These are phyloP conservation scores for Magnusiomyces tetraspermus DNA, from an alignment of 1,139 yeast species.

Conservation along the genomic window DNA sequence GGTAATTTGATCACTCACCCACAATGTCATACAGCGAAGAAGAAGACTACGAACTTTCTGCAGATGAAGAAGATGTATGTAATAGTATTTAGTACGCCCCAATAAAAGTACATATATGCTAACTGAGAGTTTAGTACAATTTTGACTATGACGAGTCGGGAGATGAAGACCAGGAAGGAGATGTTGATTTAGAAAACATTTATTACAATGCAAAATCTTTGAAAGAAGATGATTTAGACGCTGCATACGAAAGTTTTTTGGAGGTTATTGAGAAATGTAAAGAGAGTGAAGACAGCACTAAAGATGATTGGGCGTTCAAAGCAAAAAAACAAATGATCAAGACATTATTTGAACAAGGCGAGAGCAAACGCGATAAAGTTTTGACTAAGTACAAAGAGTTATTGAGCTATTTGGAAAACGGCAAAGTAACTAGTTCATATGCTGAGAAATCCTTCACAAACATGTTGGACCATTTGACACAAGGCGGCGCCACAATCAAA, in stretches of 20 bases:
- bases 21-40: slow-evolving; percentile 27
- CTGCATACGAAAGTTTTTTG: slow-evolving; percentile 40
- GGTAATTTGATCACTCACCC: too few species aligned
- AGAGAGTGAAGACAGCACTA: slow-evolving; percentile 18
- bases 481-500: background rate
- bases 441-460: slow-evolving; percentile 54
- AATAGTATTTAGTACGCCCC: background rate
- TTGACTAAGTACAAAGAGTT: slow-evolving; percentile 29
- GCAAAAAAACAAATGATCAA: slow-evolving; percentile 60
- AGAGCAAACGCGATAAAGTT: slow-evolving; percentile 30
- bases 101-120: slow-evolving; percentile 17
- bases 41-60: slow-evolving; percentile 45
- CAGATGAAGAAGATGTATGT: slow-evolving; percentile 39
- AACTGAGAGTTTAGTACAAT: slow-evolving; percentile 39
- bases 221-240: slow-evolving; percentile 49
- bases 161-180: slow-evolving; percentile 29
- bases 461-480: slow-evolving; percentile 42
- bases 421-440: slow-evolving; percentile 37
- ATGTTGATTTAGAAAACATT: slow-evolving; percentile 37
- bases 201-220: slow-evolving; percentile 51
- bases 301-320: slow-evolving; percentile 39
- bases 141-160: slow-evolving; percentile 53
- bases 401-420: slow-evolving; percentile 27
- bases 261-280: slow-evolving; percentile 30
- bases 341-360: slow-evolving; percentile 36